Percentiles rank a stretch among this genome's conserved stretches.
phyloP scores from a whole-genome alignment of 306 rosid genomes.

The Casuarina glauca region DNA sequence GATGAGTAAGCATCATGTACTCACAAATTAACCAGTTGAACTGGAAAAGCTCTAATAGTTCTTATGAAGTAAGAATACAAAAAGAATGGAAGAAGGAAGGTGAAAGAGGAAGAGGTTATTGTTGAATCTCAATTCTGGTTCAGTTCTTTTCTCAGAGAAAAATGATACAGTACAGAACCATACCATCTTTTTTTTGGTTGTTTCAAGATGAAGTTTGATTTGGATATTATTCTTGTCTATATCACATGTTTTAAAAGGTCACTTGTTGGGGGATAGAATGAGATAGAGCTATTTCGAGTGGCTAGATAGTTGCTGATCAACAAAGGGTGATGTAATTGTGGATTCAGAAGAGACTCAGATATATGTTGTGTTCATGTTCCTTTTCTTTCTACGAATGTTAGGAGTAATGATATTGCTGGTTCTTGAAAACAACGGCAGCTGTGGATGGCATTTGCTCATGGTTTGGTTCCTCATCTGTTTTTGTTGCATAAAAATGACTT shows the following conservation, averaged over 20 bases:
- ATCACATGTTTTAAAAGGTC: too few species aligned
- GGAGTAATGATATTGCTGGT: neutral
- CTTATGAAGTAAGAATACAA: neutral
- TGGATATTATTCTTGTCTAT: neutral
- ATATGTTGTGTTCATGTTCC: neutral
- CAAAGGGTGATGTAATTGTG: neutral
- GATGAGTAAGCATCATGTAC: neutral
- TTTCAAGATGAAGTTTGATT: neutral
- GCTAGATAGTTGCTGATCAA: neutral
- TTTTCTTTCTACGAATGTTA: neutral
- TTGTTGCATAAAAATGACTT: too few species aligned
- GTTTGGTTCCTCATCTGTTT: neutral
- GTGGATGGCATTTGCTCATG: neutral
- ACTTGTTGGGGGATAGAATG: too few species aligned
- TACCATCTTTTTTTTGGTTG: neutral
- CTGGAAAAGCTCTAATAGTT: neutral
- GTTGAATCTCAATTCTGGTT: neutral
- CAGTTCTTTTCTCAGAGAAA: too few species aligned
- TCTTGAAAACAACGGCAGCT: neutral
- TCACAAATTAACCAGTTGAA: neutral
- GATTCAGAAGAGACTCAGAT: neutral
- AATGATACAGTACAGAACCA: too few species aligned
- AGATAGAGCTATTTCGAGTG: neutral
- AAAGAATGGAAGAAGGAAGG: neutral
- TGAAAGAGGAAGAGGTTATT: neutral